A percentile compares a stretch with the other conserved stretches of the same genome.
Conservation (phyloP, 2,329 filamentous ascomycete species). For the Whalleya microplaca region DNA sequence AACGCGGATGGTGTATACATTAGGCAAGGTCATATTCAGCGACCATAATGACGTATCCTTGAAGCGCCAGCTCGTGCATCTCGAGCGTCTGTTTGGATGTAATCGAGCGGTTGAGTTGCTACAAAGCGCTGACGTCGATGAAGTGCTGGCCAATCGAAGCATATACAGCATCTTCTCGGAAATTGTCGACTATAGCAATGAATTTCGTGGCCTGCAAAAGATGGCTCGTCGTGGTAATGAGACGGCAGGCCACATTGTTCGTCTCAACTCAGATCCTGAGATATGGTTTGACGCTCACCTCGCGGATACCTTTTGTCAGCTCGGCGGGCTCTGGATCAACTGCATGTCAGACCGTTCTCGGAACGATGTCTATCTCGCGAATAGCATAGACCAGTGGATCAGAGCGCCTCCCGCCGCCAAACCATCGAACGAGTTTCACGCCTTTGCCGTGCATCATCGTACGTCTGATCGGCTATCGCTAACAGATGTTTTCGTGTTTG, state of each 20-base stretch:
- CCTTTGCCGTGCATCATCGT: slow-evolving; percentile 29
- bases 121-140: slow-evolving; percentile 31
- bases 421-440: slow-evolving; percentile 17
- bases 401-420: slow-evolving; percentile 27
- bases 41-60: slow-evolving; percentile 12
- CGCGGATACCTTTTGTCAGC: slow-evolving; percentile 41
- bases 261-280: slow-evolving; percentile 18
- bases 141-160: slow-evolving; percentile 40
- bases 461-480: slow-evolving; percentile 31
- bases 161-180: slow-evolving; percentile 44
- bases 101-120: slow-evolving; percentile 37
- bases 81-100: slow-evolving; percentile 39
- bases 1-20: slow-evolving; percentile 17
- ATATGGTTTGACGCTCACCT: slow-evolving; percentile 37
- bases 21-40: slow-evolving; percentile 18
- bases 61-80: slow-evolving; percentile 31
- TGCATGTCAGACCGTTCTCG: slow-evolving; percentile 35
- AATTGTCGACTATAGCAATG: slow-evolving; percentile 40
- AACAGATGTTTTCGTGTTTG: slow-evolving; percentile 43
- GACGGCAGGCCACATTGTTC: slow-evolving; percentile 36
- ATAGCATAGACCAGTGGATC: slow-evolving; percentile 40
- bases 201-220: slow-evolving; percentile 36
- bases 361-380: slow-evolving; percentile 40
- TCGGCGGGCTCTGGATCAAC: slow-evolving; percentile 43
- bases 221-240: slow-evolving; percentile 35